Evolutionary conservation across 371 early-diverging fungal species (phyloP).

Genomic region (Rhizopus arrhizus): DNA sequence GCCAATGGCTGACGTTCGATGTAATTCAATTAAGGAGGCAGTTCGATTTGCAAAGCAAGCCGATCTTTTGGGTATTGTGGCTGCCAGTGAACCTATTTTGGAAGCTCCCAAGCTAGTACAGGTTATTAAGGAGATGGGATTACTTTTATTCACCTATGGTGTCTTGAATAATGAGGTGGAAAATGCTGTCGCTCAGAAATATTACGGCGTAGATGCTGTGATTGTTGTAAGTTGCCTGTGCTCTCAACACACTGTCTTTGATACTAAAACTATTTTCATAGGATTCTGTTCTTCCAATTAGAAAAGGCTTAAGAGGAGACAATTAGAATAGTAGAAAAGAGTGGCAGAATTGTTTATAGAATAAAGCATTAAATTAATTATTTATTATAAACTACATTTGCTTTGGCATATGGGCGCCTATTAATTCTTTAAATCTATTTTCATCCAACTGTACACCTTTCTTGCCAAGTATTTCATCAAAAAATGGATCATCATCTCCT

Average conservation of each 20-base stretch:
- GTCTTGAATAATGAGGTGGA: constrained; percentile 76
- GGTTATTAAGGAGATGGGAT: constrained; percentile 70
- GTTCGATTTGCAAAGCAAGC: constrained; percentile 80
- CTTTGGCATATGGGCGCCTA: constrained; percentile 34
- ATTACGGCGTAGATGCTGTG: constrained; percentile 81
- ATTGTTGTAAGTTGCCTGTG: constrained; percentile 60
- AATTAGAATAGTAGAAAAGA: background rate
- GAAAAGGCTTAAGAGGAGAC: constrained; percentile 59
- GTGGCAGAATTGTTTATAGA: no score
- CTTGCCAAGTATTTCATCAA: constrained; percentile 50
- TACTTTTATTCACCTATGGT: constrained; percentile 90
- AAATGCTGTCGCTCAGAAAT: constrained; percentile 72
- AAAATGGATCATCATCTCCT: constrained; percentile 53
- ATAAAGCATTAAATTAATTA: constrained; percentile 2
- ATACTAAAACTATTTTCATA: constrained; percentile 12
- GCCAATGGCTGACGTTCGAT: constrained; percentile 78
- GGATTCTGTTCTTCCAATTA: constrained; percentile 63
- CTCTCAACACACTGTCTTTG: background rate
- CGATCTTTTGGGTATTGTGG: constrained; percentile 83
- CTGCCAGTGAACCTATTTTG: constrained; percentile 76
- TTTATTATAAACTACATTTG: constrained; percentile 5
- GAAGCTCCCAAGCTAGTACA: constrained; percentile 78
- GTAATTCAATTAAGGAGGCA: constrained; percentile 84
- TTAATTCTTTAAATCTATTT: constrained; percentile 41
- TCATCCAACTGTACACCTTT: constrained; percentile 42